Conservation (phyloP, 306 rosid genomes). For the Casuarina glauca region DNA sequence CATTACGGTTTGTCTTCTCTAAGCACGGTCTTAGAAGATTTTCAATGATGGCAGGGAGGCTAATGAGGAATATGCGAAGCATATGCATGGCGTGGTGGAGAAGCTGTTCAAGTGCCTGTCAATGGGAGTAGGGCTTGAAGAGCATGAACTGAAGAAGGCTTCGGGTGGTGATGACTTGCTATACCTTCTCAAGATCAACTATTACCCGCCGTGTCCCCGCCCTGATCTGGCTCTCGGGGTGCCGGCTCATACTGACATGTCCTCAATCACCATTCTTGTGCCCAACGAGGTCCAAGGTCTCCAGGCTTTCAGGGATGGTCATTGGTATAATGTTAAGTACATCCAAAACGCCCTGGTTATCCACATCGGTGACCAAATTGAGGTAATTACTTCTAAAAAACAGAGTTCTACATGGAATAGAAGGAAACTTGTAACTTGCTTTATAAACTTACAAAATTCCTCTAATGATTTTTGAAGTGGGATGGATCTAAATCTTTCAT, state of each 20-base stretch:
- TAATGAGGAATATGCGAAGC: slow-evolving; percentile 34
- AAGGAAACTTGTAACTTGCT: too few relatives aligned
- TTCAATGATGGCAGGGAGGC: slow-evolving; percentile 29
- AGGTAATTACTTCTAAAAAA: slow-evolving; percentile 9
- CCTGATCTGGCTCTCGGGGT: slow-evolving; percentile 34
- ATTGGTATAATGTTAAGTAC: slow-evolving; percentile 31
- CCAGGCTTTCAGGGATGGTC: slow-evolving; percentile 35
- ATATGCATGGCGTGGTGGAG: slow-evolving; percentile 32
- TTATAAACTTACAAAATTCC: too few relatives aligned
- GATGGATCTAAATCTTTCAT: too few relatives aligned
- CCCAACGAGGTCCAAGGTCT: slow-evolving; percentile 40
- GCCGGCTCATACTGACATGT: slow-evolving; percentile 22
- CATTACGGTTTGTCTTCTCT: too few relatives aligned
- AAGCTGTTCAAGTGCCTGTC: slow-evolving; percentile 32
- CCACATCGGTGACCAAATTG: slow-evolving; percentile 39
- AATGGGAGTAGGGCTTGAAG: slow-evolving; percentile 39
- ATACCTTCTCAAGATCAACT: slow-evolving; percentile 40
- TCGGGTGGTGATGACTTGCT: slow-evolving; percentile 38
- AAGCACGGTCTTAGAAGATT: neutral
- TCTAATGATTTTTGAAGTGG: too few relatives aligned
- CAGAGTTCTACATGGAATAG: too few relatives aligned
- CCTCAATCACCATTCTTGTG: slow-evolving; percentile 22
- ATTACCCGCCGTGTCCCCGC: slow-evolving; percentile 51
- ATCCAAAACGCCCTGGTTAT: slow-evolving; percentile 34
- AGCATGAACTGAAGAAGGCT: slow-evolving; percentile 30